Evolutionary conservation across 2,329 filamentous ascomycete species (phyloP).

Genomic region (Beauveria scarabaeidicola): DNA sequence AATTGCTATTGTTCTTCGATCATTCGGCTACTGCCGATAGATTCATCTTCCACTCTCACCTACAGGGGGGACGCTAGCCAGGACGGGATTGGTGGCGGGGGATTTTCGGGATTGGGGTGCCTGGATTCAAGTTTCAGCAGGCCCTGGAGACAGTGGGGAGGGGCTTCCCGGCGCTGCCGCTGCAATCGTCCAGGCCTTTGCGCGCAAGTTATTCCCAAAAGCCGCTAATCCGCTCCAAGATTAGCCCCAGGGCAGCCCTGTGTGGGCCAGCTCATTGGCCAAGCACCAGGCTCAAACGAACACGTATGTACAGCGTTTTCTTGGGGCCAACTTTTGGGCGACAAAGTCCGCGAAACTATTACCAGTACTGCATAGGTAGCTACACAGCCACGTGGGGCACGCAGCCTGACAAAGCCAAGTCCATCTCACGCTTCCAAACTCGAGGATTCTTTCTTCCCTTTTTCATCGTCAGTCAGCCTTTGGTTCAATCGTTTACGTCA

Average conservation of each 20-base stretch:
- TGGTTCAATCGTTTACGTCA: slow-evolving; percentile 4
- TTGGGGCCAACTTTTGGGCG: neutral
- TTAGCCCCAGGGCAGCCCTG: neutral
- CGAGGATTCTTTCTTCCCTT: slow-evolving; percentile 5
- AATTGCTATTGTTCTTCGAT: neutral
- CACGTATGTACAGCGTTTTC: slow-evolving; percentile 22
- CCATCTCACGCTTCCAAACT: slow-evolving; percentile 1
- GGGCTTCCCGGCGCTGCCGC: neutral
- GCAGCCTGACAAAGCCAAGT: slow-evolving; percentile 10
- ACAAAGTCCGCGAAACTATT: neutral
- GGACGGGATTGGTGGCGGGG: neutral
- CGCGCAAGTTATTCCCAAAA: neutral
- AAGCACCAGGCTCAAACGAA: slow-evolving; percentile 15
- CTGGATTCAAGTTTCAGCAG: neutral
- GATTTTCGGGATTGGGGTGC: neutral
- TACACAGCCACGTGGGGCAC: slow-evolving; percentile 11
- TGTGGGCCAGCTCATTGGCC: slow-evolving; percentile 1
- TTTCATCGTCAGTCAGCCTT: slow-evolving; percentile 5
- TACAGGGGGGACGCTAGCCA: neutral
- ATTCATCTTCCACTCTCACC: neutral
- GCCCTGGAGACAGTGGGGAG: neutral
- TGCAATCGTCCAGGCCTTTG: neutral
- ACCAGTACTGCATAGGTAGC: neutral
- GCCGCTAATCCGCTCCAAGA: neutral
- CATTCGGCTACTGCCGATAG: slow-evolving; percentile 4